A percentile compares a stretch with the other conserved stretches of the same genome.
phyloP scores from a whole-genome alignment of 139 green algal genomes.

The Protoeuglena noctilucae region DNA sequence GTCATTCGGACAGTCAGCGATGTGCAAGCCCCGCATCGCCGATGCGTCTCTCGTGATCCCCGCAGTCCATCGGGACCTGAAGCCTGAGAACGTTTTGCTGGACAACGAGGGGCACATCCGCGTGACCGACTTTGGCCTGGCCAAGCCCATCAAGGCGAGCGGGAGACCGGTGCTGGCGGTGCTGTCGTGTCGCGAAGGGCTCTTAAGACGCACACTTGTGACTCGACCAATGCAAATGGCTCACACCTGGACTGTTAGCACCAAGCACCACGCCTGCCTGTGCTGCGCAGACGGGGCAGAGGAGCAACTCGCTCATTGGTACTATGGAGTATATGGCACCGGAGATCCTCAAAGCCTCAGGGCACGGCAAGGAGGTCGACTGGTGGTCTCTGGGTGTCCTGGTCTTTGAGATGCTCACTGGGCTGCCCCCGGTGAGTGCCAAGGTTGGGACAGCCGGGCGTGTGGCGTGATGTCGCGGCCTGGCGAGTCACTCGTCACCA shows the following conservation, averaged over 20 bases:
- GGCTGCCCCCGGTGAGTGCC: slow-evolving; percentile 70
- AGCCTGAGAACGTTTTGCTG: slow-evolving; percentile 79
- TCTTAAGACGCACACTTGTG: too few species aligned
- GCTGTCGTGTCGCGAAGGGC: too few species aligned
- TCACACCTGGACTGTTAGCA: too few species aligned
- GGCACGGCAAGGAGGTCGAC: slow-evolving; percentile 77
- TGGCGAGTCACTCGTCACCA: too few species aligned
- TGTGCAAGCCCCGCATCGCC: background rate
- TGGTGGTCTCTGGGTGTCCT: slow-evolving; percentile 93
- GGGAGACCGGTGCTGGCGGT: too few species aligned
- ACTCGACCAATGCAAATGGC: too few species aligned
- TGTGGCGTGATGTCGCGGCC: too few species aligned
- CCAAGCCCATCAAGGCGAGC: background rate
- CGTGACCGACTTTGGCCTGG: slow-evolving; percentile 54
- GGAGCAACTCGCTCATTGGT: slow-evolving; percentile 84
- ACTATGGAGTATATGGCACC: slow-evolving; percentile 83
- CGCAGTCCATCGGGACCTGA: slow-evolving; percentile 71
- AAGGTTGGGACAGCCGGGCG: background rate
- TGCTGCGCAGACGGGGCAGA: slow-evolving; percentile 8
- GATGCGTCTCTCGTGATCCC: background rate
- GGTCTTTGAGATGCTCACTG: slow-evolving; percentile 94
- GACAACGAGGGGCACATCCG: slow-evolving; percentile 81
- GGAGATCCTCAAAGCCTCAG: slow-evolving; percentile 70
- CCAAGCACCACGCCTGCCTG: too few species aligned
- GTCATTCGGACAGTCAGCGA: background rate